Conservation (phyloP, 192 early-diverging fungal genomes). For the Gonapodya sp. region DNA sequence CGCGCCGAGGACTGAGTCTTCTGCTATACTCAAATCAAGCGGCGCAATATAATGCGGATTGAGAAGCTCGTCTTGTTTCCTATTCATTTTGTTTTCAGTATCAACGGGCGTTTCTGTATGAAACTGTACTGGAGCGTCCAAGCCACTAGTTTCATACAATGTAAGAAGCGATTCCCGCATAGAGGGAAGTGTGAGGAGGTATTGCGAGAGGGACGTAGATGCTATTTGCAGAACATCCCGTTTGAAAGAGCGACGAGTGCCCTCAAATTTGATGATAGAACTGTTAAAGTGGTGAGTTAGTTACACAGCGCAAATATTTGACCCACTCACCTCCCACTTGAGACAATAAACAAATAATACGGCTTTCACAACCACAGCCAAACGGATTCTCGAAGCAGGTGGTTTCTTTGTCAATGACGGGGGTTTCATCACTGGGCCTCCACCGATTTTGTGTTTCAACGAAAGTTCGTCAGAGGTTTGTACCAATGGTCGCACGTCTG, state of each 20-base stretch:
- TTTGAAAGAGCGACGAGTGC: background rate
- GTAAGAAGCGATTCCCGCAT: background rate
- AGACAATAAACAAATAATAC: background rate
- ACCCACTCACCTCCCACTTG: background rate
- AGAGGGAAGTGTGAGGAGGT: background rate
- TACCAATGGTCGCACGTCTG: too few relatives aligned
- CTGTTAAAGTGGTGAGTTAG: background rate
- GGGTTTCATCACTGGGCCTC: background rate
- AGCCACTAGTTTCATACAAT: background rate
- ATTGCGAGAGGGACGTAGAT: background rate
- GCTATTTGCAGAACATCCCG: background rate
- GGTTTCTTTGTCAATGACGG: background rate
- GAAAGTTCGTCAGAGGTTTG: too few relatives aligned
- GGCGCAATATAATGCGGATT: background rate
- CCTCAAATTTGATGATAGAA: background rate
- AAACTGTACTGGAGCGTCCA: too few relatives aligned
- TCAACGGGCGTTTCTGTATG: too few relatives aligned
- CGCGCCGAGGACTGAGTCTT: background rate
- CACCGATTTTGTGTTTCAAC: too few relatives aligned
- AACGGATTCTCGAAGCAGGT: too few relatives aligned
- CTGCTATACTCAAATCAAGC: background rate
- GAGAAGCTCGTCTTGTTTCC: too few relatives aligned
- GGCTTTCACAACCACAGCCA: background rate
- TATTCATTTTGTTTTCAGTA: too few relatives aligned
- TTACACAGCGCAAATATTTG: background rate